A percentile compares a stretch with the other conserved stretches of the same genome.
Evolutionary conservation across 768 basidiomycete genomes (phyloP).

Genomic region (Lyophyllum decastes): DNA sequence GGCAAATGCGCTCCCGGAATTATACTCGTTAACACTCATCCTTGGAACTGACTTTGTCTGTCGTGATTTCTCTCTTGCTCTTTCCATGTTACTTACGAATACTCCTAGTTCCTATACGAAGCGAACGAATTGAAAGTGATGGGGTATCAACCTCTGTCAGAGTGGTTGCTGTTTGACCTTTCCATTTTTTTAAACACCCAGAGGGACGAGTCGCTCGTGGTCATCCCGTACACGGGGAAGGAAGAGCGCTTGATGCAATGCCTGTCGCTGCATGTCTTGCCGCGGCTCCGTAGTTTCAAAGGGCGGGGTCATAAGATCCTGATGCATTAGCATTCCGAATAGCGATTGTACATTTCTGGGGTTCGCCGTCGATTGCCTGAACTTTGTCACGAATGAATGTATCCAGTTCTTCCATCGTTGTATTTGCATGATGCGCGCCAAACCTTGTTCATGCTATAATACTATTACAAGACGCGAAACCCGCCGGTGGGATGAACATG

Average conservation of each 20-base stretch:
- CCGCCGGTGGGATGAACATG: too few relatives aligned
- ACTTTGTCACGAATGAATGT: too few relatives aligned
- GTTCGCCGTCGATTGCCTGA: too few relatives aligned
- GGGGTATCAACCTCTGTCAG: background rate
- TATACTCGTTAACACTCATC: constrained; percentile 4
- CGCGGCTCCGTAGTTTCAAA: background rate
- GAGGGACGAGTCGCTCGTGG: background rate
- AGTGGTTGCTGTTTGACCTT: background rate
- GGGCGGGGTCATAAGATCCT: background rate
- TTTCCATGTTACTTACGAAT: background rate
- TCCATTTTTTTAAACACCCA: background rate
- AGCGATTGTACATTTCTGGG: too few relatives aligned
- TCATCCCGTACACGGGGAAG: background rate
- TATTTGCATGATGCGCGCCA: too few relatives aligned
- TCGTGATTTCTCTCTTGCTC: background rate
- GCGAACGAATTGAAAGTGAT: background rate
- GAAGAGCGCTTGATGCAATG: background rate
- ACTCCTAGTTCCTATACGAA: background rate
- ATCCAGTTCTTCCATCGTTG: too few relatives aligned
- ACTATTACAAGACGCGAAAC: too few relatives aligned
- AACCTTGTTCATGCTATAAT: too few relatives aligned
- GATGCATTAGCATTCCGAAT: too few relatives aligned
- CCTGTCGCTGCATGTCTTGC: background rate
- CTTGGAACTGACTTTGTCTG: background rate
- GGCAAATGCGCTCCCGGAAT: background rate